These are phyloP conservation scores for Nakazawaea pomicola DNA, from an alignment of 805 yeast species.

Conservation along the genomic window DNA sequence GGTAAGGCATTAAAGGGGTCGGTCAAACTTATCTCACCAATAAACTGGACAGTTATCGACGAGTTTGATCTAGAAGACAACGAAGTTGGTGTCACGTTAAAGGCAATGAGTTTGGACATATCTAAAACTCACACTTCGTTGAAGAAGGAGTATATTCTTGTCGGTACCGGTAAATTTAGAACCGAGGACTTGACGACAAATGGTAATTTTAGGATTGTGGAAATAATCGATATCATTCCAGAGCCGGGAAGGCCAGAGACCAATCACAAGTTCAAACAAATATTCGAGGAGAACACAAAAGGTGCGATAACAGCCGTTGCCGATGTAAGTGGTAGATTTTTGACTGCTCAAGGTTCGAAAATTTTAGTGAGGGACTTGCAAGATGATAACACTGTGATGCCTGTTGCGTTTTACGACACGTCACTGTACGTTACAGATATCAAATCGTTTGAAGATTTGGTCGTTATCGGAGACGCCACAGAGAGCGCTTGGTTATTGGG, in stretches of 20 bases:
- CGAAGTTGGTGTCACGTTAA: conserved; percentile 56
- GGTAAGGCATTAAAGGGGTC: conserved; percentile 58
- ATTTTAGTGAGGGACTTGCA: conserved; percentile 73
- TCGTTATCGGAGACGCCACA: conserved; percentile 77
- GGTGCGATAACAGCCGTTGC: conserved; percentile 81
- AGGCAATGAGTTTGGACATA: conserved; percentile 46
- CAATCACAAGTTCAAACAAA: conserved; percentile 67
- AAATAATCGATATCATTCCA: conserved; percentile 78
- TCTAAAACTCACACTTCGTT: conserved; percentile 20
- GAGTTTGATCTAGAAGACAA: conserved; percentile 59
- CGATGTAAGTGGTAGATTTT: conserved; percentile 77
- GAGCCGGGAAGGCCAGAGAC: conserved; percentile 86
- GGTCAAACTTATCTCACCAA: conserved; percentile 64
- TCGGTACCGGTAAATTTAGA: conserved; percentile 74
- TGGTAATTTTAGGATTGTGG: conserved; percentile 73
- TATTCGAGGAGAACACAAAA: conserved; percentile 66
- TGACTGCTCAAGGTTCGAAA: conserved; percentile 85
- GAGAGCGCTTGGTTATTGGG: conserved; percentile 79
- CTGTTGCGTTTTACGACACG: conserved; percentile 92
- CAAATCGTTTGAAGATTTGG: conserved; percentile 75
- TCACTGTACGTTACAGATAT: conserved; percentile 73
- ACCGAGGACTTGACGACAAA: conserved; percentile 77
- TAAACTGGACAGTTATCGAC: conserved; percentile 74
- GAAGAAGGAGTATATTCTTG: conserved; percentile 58
- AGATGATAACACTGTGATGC: conserved; percentile 80